Evolutionary conservation across 2,329 filamentous ascomycete genomes (phyloP).

Genomic region (Aplosporella prunicola): DNA sequence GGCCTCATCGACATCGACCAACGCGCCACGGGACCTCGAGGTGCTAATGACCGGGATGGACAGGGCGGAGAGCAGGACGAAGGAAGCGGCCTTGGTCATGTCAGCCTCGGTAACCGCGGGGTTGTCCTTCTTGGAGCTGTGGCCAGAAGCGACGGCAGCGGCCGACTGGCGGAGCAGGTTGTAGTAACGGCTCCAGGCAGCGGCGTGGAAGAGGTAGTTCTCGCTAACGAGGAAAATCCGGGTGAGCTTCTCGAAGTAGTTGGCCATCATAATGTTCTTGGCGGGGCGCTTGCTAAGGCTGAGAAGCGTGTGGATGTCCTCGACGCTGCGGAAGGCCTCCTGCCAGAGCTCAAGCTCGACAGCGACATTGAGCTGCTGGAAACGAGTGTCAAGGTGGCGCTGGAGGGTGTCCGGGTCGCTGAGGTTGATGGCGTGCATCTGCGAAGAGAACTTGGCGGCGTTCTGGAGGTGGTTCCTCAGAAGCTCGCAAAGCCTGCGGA

Average conservation of each 20-base stretch:
- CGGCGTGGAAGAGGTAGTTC: constrained; percentile 98
- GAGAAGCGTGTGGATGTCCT: constrained; percentile 95
- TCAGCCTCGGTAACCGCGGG: constrained; percentile 81
- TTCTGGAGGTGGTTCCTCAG: constrained; percentile 98
- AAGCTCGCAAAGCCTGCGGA: constrained; percentile 94
- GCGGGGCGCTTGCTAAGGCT: constrained; percentile 96
- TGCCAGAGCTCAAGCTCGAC: constrained; percentile 98
- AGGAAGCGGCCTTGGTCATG: constrained; percentile 88
- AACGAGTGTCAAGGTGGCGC: constrained; percentile 93
- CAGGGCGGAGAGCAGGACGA: constrained; percentile 86
- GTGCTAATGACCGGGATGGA: constrained; percentile 99
- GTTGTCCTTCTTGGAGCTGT: constrained; percentile 89
- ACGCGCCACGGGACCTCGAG: constrained; percentile 83
- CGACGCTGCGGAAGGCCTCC: constrained; percentile 97
- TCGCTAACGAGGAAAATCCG: constrained; percentile 98
- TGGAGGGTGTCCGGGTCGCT: constrained; percentile 96
- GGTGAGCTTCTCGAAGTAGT: constrained; percentile 99
- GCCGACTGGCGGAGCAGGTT: constrained; percentile 89
- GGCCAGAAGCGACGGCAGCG: constrained; percentile 69
- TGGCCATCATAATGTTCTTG: constrained; percentile 99
- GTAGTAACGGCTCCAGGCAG: constrained; percentile 95
- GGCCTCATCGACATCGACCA: constrained; percentile 93
- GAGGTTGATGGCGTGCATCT: constrained; percentile 99
- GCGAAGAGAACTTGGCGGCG: constrained; percentile 95
- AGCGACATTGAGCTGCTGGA: constrained; percentile 96